Evolutionary conservation across 129 eudicot species (phyloP).

Genomic region (Pseudognaphalium luteoalbum): DNA sequence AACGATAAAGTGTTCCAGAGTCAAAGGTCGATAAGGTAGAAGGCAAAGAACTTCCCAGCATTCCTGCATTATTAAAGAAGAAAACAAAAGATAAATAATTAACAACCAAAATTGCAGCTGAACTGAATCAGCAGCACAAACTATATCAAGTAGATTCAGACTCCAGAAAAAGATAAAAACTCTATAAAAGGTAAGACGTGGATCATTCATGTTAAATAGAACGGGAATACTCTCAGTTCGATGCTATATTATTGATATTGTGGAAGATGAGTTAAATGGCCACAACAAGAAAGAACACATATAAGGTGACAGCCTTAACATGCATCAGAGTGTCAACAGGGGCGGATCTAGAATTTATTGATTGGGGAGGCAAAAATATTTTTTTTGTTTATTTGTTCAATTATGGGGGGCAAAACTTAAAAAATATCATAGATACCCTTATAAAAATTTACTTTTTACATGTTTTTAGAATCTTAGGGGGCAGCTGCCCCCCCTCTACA

Average conservation of each 20-base stretch:
- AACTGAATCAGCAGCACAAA: constrained; percentile 6
- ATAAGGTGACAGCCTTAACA: neutral
- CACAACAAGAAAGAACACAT: neutral
- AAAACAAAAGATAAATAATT: neutral
- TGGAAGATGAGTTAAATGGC: constrained; percentile 15
- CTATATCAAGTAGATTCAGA: constrained; percentile 6
- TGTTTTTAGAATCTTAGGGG: too few species aligned
- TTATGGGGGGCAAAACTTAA: too few species aligned
- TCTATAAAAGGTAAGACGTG: neutral
- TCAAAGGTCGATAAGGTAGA: constrained; percentile 48
- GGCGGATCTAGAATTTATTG: too few species aligned
- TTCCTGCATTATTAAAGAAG: constrained; percentile 46
- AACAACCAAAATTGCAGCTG: neutral
- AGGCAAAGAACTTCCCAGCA: constrained; percentile 64
- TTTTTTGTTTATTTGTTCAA: too few species aligned
- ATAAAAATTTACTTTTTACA: too few species aligned
- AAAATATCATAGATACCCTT: too few species aligned
- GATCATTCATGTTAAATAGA: too few species aligned
- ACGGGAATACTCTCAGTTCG: neutral
- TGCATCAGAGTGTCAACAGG: constrained; percentile 4
- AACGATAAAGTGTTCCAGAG: constrained; percentile 35
- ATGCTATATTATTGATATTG: neutral
- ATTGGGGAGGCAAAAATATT: too few species aligned
- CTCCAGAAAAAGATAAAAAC: neutral
- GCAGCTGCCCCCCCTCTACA: too few species aligned